Percentiles rank a stretch among this genome's conserved stretches.
Evolutionary conservation across 1,284 basidiomycete genomes (phyloP).

Genomic region (Pisolithus thermaeus): DNA sequence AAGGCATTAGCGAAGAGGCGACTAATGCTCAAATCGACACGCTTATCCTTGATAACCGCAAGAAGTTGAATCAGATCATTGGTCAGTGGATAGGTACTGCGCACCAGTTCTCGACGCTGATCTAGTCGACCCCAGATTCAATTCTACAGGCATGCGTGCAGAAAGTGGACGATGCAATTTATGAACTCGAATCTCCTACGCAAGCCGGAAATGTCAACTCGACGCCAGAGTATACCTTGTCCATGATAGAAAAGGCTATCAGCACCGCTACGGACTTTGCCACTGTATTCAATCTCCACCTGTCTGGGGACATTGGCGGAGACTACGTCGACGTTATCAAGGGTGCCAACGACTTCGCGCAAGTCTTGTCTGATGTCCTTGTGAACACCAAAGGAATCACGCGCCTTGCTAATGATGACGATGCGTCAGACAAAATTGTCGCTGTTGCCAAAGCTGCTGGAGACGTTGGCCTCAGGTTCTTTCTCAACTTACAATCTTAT

Average conservation of each 20-base stretch:
- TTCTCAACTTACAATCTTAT: slow-evolving; percentile 95
- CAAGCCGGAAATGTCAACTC: slow-evolving; percentile 93
- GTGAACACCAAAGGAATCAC: slow-evolving; percentile 95
- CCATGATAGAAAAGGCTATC: slow-evolving; percentile 96
- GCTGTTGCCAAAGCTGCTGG: slow-evolving; percentile 83
- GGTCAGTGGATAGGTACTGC: slow-evolving; percentile 40
- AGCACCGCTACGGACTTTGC: slow-evolving; percentile 96
- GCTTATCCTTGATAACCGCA: slow-evolving; percentile 94
- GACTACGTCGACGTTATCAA: slow-evolving; percentile 99
- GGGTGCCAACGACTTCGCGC: slow-evolving; percentile 93
- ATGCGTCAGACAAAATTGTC: slow-evolving; percentile 87
- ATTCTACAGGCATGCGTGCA: slow-evolving; percentile 96
- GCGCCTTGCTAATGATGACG: slow-evolving; percentile 85
- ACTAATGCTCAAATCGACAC: slow-evolving; percentile 96
- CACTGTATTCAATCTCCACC: slow-evolving; percentile 87
- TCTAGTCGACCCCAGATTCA: slow-evolving; percentile 58
- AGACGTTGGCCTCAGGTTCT: slow-evolving; percentile 86
- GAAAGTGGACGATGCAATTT: slow-evolving; percentile 95
- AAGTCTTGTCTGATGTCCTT: slow-evolving; percentile 87
- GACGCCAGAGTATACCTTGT: slow-evolving; percentile 96
- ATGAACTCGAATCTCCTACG: slow-evolving; percentile 94
- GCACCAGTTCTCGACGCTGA: slow-evolving; percentile 1
- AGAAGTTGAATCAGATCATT: slow-evolving; percentile 98
- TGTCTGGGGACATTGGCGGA: slow-evolving; percentile 84
- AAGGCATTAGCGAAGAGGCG: slow-evolving; percentile 82